Base-by-base conservation (phyloP, 2,329 filamentous ascomycete genomes). In the Endocalyx cinctus region DNA sequence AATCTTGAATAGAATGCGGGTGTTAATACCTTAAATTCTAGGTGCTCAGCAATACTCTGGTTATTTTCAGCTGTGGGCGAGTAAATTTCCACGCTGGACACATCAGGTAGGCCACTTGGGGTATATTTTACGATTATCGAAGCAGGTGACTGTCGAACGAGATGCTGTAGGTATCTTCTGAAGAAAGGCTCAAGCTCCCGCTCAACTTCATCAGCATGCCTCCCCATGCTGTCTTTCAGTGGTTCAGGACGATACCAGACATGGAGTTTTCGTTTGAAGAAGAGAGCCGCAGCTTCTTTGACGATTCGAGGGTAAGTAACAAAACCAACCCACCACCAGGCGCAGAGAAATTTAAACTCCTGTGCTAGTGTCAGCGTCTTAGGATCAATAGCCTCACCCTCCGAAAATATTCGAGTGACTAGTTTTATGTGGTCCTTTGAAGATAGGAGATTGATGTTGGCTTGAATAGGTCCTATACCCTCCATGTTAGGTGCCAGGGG, bases 291-390 rank as follows among this genome's bases (percentile, higher is more conserved):
- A 2, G 79, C 81, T 56, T 87, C 70, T 34, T 68, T 71, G 14
- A 79, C 52, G 29, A 84, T 84, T 17, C 81, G 68, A 2, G 80
- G 79, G 42, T 81, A 77, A 0, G 80, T 84, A 16, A 73, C 61
- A 17, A 85, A 67, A 2, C 77, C 79, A 8, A 83, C 72, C 79
- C 79, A 84, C 66, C 73, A 79, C 79, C 81, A 86, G 2, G 53
- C 50, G 3, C 53, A 37, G 4, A 82, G 42, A 39, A 83, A 79
- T 4, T 27, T 45, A 1, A 61, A 14, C 35, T 66, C 74, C 5
- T 67, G 58, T 23, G 55, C 34, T 0, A 54, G n/a, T 1, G 55
- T 61, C 53, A 82, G 62, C 0, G 48, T 47, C 0, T 46, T 48
- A 0, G 78, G 71, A 29, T 83, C 68, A 5, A 77, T 41, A 2